A percentile compares a stretch with the other conserved stretches of the same genome.
Evolutionary conservation across 2,329 filamentous ascomycete species (phyloP).

Genomic region (Fusarium lateritium): DNA sequence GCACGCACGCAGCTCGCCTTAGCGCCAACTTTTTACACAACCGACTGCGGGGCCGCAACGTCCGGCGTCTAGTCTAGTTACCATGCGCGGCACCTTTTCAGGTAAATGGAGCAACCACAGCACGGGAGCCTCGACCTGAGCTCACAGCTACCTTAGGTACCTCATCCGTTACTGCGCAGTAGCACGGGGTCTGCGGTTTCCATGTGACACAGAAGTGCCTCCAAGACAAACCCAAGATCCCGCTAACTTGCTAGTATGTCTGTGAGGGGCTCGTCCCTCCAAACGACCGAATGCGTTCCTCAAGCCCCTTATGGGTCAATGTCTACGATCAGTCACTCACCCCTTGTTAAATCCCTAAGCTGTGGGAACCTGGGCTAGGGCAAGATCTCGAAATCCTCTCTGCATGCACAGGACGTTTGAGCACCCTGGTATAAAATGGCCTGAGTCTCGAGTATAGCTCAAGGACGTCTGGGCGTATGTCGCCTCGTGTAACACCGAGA

Average conservation of each 20-base stretch:
- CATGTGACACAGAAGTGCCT: constrained; percentile 6
- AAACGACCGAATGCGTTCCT: constrained; percentile 8
- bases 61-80: constrained; percentile 12
- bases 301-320: constrained; percentile 3
- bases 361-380: not conserved
- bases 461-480: not conserved
- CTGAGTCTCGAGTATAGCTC: not conserved
- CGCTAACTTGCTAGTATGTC: constrained; percentile 1
- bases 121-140: not conserved
- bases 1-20: constrained; percentile 28
- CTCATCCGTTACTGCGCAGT: not conserved
- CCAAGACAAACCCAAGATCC: not conserved
- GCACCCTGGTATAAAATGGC: not conserved
- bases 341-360: not conserved
- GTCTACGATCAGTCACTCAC: not conserved
- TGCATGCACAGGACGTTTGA: not conserved
- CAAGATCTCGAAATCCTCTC: not conserved
- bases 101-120: constrained; percentile 11
- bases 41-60: constrained; percentile 41
- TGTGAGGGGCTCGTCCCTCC: constrained; percentile 1
- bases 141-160: not conserved
- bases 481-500: constrained; percentile 22
- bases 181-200: not conserved
- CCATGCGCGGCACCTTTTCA: constrained; percentile 13
- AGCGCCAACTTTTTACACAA: constrained; percentile 28